Base-by-base conservation (phyloP, 139 green algal species). In the Ettlia oleoabundans region DNA sequence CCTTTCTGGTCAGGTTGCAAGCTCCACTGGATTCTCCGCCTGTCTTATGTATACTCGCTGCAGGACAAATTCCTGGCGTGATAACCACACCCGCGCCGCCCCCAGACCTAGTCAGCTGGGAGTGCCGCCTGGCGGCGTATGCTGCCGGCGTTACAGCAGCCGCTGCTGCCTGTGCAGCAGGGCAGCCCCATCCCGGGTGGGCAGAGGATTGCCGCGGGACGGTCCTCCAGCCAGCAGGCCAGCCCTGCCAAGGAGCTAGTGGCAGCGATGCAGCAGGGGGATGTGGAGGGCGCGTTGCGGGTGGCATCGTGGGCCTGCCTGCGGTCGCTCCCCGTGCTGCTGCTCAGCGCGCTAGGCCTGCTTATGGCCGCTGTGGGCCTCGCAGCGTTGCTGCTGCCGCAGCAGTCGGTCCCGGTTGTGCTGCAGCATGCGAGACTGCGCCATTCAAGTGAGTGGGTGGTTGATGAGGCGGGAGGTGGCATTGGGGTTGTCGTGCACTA, bases 171-270 rank as follows among this genome's bases (percentile, higher is more conserved):
- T 9, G 40, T 76, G 41, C 68, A 58, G 35, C 66, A 47, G 2
- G 66, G 35, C 38, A 42, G 66, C 66, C 55, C 55, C 18, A 21
- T 13, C 10, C 33, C 5, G 43, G 13, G 32, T n/a, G 32, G 66
- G 32, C 18, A 4, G 5, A 15, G 32, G 4, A 13, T 21, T 6
- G 24, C 9, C 4, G 32, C 10, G 6, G 8, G 63, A 15, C 63
- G 63, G 4, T 35, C 37, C 3, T 40, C 13, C 68, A 38, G 40
- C 68, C 68, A 76, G 41, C 42, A 76, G 26, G 32, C 41, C 42
- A 76, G 68, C 68, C 68, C 68, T 41, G 68, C 68, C 15, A 76
- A 76, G 42, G 68, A 76, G 28, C 42, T 76, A 5, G 38, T 76
- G 28, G 19, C 41, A 41, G 68, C 68, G 10, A n/a, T 76, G n/a